Percentiles rank a stretch among this genome's conserved stretches.
Evolutionary conservation across 345 rosid species (phyloP).

Genomic region (Bretschneidera sinensis): DNA sequence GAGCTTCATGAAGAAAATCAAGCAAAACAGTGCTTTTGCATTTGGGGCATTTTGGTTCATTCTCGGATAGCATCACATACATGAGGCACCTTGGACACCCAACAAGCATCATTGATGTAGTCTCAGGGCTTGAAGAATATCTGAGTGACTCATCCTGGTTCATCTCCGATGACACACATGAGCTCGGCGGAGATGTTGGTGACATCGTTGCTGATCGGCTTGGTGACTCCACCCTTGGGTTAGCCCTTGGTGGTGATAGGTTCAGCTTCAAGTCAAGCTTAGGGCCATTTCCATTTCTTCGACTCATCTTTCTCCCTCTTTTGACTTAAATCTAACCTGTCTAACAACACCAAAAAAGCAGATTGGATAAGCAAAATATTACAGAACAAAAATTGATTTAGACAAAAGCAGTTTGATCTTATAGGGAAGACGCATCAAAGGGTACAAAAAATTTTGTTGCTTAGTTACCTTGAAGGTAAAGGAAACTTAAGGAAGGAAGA

Average conservation of each 20-base stretch:
- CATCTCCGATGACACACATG: conserved; percentile 82
- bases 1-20: conserved; percentile 56
- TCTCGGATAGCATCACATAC: conserved; percentile 90
- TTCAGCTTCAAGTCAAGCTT: conserved; percentile 88
- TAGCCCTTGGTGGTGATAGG: conserved; percentile 69
- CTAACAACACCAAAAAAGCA: too few species aligned
- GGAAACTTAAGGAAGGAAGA: conserved; percentile 16
- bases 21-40: conserved; percentile 91
- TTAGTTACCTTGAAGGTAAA: conserved; percentile 20
- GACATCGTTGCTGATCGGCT: conserved; percentile 58
- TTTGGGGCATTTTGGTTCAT: conserved; percentile 77
- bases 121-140: conserved; percentile 76
- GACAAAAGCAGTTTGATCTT: conserved; percentile 12
- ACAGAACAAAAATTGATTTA: background rate
- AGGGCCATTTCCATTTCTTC: conserved; percentile 55
- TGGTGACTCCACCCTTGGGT: conserved; percentile 51
- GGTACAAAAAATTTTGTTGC: conserved; percentile 21
- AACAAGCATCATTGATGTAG: conserved; percentile 85
- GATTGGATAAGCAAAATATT: conserved; percentile 16
- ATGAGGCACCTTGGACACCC: conserved; percentile 91
- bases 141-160: conserved; percentile 43
- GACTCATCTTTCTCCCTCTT: conserved; percentile 48
- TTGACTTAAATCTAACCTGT: too few species aligned
- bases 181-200: conserved; percentile 86
- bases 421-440: background rate